phyloP scores from a whole-genome alignment of 2,329 filamentous ascomycete genomes.

The Samsoniella hepiali region DNA sequence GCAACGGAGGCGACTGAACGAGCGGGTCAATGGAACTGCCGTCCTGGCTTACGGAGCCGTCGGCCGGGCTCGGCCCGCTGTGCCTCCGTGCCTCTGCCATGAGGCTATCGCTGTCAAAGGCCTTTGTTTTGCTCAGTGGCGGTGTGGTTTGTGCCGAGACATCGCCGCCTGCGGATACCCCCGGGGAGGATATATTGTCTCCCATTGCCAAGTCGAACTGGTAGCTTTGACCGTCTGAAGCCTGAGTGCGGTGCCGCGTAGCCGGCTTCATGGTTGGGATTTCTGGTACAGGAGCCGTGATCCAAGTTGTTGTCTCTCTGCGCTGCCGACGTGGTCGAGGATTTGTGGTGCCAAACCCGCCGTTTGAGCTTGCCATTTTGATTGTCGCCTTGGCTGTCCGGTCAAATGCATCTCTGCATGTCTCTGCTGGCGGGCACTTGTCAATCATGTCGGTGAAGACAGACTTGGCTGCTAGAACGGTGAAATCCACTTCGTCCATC shows the following conservation, averaged over 20 bases:
- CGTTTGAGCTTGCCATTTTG: conserved; percentile 87
- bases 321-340: conserved; percentile 29
- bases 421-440: conserved; percentile 92
- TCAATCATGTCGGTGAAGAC: conserved; percentile 88
- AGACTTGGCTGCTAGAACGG: conserved; percentile 86
- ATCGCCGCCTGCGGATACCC: conserved; percentile 36
- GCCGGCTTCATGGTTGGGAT: conserved; percentile 24
- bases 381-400: conserved; percentile 93
- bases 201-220: conserved; percentile 37
- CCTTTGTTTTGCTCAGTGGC: conserved; percentile 36
- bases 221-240: conserved; percentile 19
- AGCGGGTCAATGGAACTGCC: conserved; percentile 39
- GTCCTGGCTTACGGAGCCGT: conserved; percentile 30
- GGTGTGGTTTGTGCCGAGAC: conserved; percentile 41
- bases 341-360: conserved; percentile 62
- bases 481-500: conserved; percentile 97
- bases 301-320: conserved; percentile 31
- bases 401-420: conserved; percentile 91
- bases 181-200: conserved; percentile 41
- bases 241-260: conserved; percentile 27
- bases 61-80: conserved; percentile 31
- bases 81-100: conserved; percentile 31
- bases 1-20: conserved; percentile 43
- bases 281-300: conserved; percentile 26
- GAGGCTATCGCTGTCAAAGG: conserved; percentile 33